A percentile compares a stretch with the other conserved stretches of the same genome.
phyloP scores from a whole-genome alignment of 2,329 filamentous ascomycete species.

The Passalora sequoiae region DNA sequence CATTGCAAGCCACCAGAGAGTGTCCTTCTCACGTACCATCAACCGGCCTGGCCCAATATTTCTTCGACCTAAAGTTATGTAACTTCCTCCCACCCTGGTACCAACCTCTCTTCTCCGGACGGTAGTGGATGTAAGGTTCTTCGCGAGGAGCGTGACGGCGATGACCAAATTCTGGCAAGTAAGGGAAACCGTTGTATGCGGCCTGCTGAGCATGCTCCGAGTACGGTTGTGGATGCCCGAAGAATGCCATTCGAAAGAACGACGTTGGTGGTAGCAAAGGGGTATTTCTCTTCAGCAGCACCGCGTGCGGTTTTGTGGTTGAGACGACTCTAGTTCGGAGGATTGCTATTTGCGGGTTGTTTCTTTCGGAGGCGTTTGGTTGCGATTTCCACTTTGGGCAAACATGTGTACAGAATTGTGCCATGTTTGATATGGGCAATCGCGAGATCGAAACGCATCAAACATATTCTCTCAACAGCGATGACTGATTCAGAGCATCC shows the following conservation, averaged over 20 bases:
- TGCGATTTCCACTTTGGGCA: constrained; percentile 4
- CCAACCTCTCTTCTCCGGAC: constrained; percentile 21
- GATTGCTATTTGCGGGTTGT: too few species aligned
- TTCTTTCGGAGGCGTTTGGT: neutral
- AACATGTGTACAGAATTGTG: constrained; percentile 5
- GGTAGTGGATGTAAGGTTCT: constrained; percentile 26
- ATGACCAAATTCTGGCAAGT: constrained; percentile 22
- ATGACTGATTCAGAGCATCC: too few species aligned
- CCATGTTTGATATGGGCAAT: constrained; percentile 5
- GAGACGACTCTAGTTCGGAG: too few species aligned
- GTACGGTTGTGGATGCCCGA: constrained; percentile 15
- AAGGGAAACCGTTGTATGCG: constrained; percentile 24
- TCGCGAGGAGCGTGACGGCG: constrained; percentile 25
- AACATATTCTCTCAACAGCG: too few species aligned
- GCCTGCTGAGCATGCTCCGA: constrained; percentile 21
- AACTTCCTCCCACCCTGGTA: constrained; percentile 22
- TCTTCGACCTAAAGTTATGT: constrained; percentile 32
- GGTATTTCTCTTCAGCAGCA: too few species aligned
- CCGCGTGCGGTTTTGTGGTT: too few species aligned
- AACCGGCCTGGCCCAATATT: constrained; percentile 43
- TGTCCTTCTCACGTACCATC: constrained; percentile 38
- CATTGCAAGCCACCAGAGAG: too few species aligned
- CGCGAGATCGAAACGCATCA: neutral
- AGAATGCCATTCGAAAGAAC: constrained; percentile 14
- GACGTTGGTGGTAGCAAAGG: neutral